Conservation (phyloP, 2,329 filamentous ascomycete genomes). For the Sporothrix brasiliensis region DNA sequence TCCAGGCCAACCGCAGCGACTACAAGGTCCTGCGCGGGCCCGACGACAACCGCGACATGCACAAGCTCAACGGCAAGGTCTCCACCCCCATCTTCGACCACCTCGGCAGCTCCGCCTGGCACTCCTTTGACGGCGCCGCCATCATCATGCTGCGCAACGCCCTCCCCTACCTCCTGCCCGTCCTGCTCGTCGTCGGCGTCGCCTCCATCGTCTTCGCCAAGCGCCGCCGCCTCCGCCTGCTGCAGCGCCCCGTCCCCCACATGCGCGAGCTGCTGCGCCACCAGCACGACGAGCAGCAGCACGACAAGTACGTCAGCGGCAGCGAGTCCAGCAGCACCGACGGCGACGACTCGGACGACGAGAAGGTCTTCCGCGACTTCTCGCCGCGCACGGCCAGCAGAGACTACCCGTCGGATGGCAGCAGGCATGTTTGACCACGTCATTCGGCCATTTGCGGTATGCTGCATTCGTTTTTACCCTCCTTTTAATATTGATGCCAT, state of each 20-base stretch:
- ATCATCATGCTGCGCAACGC: conserved; percentile 29
- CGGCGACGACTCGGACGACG: conserved; percentile 15
- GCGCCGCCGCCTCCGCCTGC: conserved; percentile 17
- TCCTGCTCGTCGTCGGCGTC: conserved; percentile 11
- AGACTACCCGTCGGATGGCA: conserved; percentile 1
- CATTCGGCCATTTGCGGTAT: not conserved
- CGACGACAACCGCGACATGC: conserved; percentile 26
- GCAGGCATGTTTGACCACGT: not conserved
- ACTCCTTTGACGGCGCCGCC: conserved; percentile 29
- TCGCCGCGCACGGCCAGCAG: conserved; percentile 10
- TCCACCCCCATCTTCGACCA: conserved; percentile 31
- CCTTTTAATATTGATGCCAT: not conserved
- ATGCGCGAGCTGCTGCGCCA: conserved; percentile 16
- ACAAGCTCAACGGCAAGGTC: conserved; percentile 31
- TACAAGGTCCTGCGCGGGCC: conserved; percentile 30
- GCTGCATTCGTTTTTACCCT: not conserved
- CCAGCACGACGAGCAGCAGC: conserved; percentile 4
- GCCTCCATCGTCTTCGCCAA: conserved; percentile 6
- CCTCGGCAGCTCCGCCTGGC: conserved; percentile 31
- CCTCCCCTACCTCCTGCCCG: conserved; percentile 13
- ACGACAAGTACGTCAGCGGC: not conserved
- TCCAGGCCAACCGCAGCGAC: conserved; percentile 9
- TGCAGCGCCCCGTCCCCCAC: not conserved
- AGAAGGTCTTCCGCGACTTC: not conserved
- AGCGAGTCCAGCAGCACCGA: conserved; percentile 6